phyloP scores from a whole-genome alignment of 2,329 filamentous ascomycete species.

The Lasiodiplodia theobromae region DNA sequence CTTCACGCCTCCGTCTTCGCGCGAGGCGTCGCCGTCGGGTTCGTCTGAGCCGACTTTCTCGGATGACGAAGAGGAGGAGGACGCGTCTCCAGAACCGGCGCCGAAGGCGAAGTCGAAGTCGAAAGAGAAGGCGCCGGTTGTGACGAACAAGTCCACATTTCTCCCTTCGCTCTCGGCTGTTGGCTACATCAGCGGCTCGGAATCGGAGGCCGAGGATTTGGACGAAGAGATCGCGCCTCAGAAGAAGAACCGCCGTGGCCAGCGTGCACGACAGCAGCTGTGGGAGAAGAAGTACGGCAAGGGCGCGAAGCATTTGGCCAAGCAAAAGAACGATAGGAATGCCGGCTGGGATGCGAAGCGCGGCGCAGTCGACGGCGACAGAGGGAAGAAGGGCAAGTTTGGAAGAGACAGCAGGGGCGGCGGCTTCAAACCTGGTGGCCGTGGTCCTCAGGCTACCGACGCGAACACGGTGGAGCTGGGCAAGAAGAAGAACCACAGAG shows the following conservation, averaged over 20 bases:
- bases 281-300: conserved; percentile 82
- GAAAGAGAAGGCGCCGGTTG: conserved; percentile 41
- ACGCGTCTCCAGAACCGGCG: conserved; percentile 34
- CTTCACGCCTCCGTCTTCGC: conserved; percentile 25
- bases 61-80: conserved; percentile 13
- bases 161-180: conserved; percentile 77
- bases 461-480: conserved; percentile 43
- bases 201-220: conserved; percentile 64
- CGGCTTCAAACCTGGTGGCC: conserved; percentile 36
- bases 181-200: conserved; percentile 80
- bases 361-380: conserved; percentile 54
- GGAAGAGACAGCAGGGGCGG: conserved; percentile 31
- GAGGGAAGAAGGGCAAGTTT: conserved; percentile 34
- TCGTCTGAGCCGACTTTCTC: conserved; percentile 19
- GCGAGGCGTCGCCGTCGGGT: conserved; percentile 10
- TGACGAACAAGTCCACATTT: conserved; percentile 63
- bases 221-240: conserved; percentile 57
- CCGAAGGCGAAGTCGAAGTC: conserved; percentile 31
- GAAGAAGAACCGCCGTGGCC: conserved; percentile 77
- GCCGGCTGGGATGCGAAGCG: conserved; percentile 65
- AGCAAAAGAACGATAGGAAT: conserved; percentile 50
- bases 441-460: conserved; percentile 41
- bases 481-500: conserved; percentile 39
- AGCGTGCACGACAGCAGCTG: conserved; percentile 78
- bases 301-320: conserved; percentile 71